These are phyloP conservation scores for Colletotrichum neosansevieriae DNA, from an alignment of 2,329 filamentous ascomycete genomes.

Conservation along the genomic window DNA sequence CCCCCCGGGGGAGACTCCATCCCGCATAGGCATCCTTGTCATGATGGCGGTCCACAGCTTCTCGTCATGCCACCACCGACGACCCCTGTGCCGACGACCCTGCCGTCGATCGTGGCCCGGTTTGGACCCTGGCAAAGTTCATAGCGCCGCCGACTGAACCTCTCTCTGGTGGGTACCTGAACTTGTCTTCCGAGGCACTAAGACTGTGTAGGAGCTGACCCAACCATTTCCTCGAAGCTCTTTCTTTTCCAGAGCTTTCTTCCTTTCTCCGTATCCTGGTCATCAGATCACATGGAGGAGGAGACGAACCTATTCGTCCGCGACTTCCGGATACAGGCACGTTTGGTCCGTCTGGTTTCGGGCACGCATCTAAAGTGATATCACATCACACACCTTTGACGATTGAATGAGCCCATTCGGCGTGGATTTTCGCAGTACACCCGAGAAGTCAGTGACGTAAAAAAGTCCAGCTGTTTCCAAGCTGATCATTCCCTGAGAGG, in stretches of 20 bases:
- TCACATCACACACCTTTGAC: too few species aligned
- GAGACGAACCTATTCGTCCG: conserved; percentile 28
- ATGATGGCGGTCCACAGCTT: conserved; percentile 3
- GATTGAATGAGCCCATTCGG: too few species aligned
- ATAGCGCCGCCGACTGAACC: conserved; percentile 5
- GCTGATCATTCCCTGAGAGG: too few species aligned
- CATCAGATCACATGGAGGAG: conserved; percentile 24
- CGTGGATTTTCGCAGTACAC: too few species aligned
- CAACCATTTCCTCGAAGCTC: not conserved
- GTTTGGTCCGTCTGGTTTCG: not conserved
- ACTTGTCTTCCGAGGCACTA: not conserved
- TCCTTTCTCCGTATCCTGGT: conserved; percentile 11
- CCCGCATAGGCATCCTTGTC: not conserved
- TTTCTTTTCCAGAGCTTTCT: conserved; percentile 23
- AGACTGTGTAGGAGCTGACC: not conserved
- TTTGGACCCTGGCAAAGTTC: conserved; percentile 11
- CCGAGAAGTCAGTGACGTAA: too few species aligned
- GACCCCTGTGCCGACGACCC: conserved; percentile 23
- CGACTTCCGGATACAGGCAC: conserved; percentile 10
- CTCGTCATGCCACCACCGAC: conserved; percentile 22
- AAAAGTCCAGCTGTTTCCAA: too few species aligned
- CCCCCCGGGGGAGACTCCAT: not conserved
- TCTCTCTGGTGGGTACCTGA: conserved; percentile 20
- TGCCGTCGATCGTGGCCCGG: conserved; percentile 32
- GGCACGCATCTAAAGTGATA: not conserved